phyloP scores from a whole-genome alignment of 148 eudicot species.

The Cornus florida region DNA sequence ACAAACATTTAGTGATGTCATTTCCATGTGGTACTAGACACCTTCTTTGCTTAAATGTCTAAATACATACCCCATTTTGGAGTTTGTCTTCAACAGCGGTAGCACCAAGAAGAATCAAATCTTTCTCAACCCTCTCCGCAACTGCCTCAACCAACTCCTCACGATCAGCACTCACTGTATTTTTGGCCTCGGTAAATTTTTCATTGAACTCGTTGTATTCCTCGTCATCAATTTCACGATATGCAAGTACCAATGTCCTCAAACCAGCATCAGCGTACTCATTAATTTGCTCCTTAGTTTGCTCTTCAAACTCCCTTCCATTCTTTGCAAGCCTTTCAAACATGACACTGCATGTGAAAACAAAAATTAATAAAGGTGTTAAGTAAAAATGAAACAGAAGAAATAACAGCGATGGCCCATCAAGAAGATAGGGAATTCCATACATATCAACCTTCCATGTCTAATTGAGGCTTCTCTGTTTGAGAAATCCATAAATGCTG shows the following conservation, averaged over 20 bases:
- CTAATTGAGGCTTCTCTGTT: background rate
- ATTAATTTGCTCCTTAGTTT: slow-evolving; percentile 53
- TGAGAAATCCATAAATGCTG: background rate
- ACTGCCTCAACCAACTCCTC: slow-evolving; percentile 53
- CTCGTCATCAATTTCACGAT: slow-evolving; percentile 46
- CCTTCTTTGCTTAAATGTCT: background rate
- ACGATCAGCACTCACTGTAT: slow-evolving; percentile 40
- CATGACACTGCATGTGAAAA: slow-evolving; percentile 44
- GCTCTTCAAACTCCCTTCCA: slow-evolving; percentile 45
- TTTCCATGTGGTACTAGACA: background rate
- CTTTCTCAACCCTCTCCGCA: slow-evolving; percentile 51
- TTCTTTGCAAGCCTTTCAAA: slow-evolving; percentile 54
- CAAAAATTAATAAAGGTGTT: background rate
- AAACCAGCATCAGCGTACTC: slow-evolving; percentile 66
- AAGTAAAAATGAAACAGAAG: background rate
- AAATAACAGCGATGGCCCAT: background rate
- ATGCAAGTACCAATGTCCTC: slow-evolving; percentile 64
- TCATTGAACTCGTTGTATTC: slow-evolving; percentile 43
- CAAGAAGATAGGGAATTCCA: background rate
- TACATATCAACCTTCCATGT: background rate
- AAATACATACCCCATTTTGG: slow-evolving; percentile 56
- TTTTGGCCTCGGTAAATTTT: slow-evolving; percentile 48
- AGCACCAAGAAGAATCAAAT: slow-evolving; percentile 63
- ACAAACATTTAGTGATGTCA: background rate
- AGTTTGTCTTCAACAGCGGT: slow-evolving; percentile 81